Base-by-base conservation (phyloP, 257 asterid species). In the Primulina huaijiensis region DNA sequence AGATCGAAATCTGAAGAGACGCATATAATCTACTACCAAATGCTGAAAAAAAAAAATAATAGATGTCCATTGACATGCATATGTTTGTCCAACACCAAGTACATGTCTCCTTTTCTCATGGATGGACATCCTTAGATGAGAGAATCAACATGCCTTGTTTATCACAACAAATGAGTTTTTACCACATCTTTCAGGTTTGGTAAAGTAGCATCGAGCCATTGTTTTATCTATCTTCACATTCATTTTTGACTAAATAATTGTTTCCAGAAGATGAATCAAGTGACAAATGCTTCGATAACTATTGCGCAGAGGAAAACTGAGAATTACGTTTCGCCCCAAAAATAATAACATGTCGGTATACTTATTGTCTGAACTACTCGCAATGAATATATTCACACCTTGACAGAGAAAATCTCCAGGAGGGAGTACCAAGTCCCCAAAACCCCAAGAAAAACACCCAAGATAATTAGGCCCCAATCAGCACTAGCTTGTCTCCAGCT, bases 381-480 rank as follows among this genome's bases (percentile, higher is more conserved):
- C 46, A 8, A 12, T 43, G n/a, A 12, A 43, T 43, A 2, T 43
- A 43, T 68, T 84, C 83, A 88, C 67, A 76, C 86, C 89, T 83
- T 82, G 0, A 73, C 75, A 1, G 89, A 77, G 79, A 88, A 82
- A 21, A 88, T 86, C 82, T 82, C 92, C 21, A 59, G 27, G 60
- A 88, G 82, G 58, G 92, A 81, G 81, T 81, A 81, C 81, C 86
- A 86, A 60, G 95, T 88, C 16, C 92, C 95, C 2, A 83, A 72
- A 23, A 83, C 81, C 34, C 90, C 87, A 65, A 86, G 80, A 61
- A 71, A 31, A 17, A 71, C 11, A 31, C 95, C 95, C 19, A 84
- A 74, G 8, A 73, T 75, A n/a, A 86, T 68, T 20, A 88, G 53
- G 14, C 69, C 82, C 33, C 82, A 60, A 84, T 88, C 92, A 0